Conservation (phyloP, 2,329 filamentous ascomycete species). For the Phialemoniopsis sp. region DNA sequence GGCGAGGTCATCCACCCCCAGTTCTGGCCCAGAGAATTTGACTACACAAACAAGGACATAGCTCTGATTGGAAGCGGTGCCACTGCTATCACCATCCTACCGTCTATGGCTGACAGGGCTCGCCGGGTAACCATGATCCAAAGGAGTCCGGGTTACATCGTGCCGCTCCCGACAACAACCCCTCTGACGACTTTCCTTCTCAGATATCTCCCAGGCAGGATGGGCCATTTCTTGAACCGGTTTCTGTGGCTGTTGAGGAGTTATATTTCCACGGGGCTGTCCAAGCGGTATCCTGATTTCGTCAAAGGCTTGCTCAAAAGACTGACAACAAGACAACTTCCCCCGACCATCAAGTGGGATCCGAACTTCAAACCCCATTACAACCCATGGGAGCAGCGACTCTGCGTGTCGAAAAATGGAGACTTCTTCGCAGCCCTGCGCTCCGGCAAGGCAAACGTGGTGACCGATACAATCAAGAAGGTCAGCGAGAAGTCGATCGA, state of each 20-base stretch:
- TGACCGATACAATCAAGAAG: constrained; percentile 40
- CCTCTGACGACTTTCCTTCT: constrained; percentile 27
- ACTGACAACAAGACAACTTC: constrained; percentile 39
- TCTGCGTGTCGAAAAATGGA: constrained; percentile 51
- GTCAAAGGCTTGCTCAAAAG: constrained; percentile 37
- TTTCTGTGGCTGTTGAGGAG: constrained; percentile 41
- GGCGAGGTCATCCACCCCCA: constrained; percentile 56
- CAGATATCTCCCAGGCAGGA: constrained; percentile 32
- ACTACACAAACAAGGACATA: constrained; percentile 60
- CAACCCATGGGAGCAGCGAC: constrained; percentile 62
- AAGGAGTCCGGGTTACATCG: constrained; percentile 59
- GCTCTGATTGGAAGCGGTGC: constrained; percentile 66
- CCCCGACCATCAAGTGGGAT: constrained; percentile 38
- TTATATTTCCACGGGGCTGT: constrained; percentile 38
- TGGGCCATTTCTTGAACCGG: constrained; percentile 39
- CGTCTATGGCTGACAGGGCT: constrained; percentile 53
- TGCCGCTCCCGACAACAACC: constrained; percentile 43
- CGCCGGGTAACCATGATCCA: constrained; percentile 66
- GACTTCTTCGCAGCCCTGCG: constrained; percentile 40
- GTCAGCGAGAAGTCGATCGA: constrained; percentile 37
- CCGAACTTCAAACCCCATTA: constrained; percentile 53
- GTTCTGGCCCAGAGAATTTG: constrained; percentile 57
- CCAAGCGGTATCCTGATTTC: constrained; percentile 40
- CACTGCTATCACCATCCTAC: constrained; percentile 63
- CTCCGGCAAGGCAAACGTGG: constrained; percentile 30